phyloP scores from a whole-genome alignment of 1,284 basidiomycete species.

The Trichosporon sp. region DNA sequence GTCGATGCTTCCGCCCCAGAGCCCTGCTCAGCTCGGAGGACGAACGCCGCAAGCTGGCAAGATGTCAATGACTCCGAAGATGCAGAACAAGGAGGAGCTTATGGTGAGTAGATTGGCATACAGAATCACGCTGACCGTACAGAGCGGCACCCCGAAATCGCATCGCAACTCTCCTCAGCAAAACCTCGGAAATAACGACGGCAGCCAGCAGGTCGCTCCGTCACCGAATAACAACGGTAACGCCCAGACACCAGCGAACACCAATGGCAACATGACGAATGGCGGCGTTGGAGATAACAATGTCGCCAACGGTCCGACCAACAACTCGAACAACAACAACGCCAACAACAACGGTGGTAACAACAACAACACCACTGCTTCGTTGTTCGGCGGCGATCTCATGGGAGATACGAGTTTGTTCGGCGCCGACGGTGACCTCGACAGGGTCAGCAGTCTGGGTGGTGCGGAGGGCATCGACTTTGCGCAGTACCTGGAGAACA shows the following conservation, averaged over 20 bases:
- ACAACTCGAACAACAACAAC: neutral
- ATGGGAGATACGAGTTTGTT: slow-evolving; percentile 10
- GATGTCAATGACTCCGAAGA: slow-evolving; percentile 18
- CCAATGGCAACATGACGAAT: neutral
- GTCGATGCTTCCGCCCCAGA: slow-evolving; percentile 42
- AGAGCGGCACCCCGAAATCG: slow-evolving; percentile 39
- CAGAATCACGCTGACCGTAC: neutral
- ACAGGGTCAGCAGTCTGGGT: slow-evolving; percentile 13
- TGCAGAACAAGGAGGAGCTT: slow-evolving; percentile 25
- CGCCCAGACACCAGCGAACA: neutral
- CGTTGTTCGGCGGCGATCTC: slow-evolving; percentile 9
- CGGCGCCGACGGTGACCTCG: slow-evolving; percentile 13
- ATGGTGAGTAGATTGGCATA: slow-evolving; percentile 21
- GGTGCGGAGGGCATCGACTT: slow-evolving; percentile 30
- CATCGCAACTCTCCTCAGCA: slow-evolving; percentile 34
- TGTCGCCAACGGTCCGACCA: neutral
- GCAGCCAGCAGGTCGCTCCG: neutral
- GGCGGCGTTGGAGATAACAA: slow-evolving; percentile 4
- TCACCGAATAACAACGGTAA: slow-evolving; percentile 4
- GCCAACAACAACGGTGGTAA: neutral
- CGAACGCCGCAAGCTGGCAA: slow-evolving; percentile 25
- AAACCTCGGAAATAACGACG: neutral
- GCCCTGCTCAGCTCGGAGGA: slow-evolving; percentile 31
- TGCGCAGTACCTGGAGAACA: slow-evolving; percentile 32
- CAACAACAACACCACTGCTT: neutral